Percentiles rank a stretch among this genome's conserved stretches.
phyloP scores from a whole-genome alignment of 768 basidiomycete genomes.

The Suillus americanus region DNA sequence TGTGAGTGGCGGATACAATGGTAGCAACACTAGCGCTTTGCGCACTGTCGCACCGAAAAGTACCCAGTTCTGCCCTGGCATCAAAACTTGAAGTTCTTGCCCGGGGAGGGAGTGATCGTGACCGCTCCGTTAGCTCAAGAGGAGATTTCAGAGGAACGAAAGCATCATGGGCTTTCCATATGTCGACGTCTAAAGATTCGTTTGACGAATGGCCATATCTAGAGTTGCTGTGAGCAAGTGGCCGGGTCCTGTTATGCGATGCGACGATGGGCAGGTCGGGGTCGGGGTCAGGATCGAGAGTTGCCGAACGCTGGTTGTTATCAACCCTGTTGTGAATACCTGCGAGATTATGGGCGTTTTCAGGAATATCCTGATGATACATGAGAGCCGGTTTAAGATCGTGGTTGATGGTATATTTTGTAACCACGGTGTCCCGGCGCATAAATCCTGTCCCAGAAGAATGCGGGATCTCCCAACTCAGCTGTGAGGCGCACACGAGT shows the following conservation, averaged over 20 bases:
- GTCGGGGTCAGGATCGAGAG: background rate
- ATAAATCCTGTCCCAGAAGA: background rate
- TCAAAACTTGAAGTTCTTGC: background rate
- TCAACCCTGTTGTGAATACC: background rate
- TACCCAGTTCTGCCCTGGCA: background rate
- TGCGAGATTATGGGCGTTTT: background rate
- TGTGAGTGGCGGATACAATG: background rate
- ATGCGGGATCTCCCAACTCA: constrained; percentile 23
- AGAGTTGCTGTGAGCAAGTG: background rate
- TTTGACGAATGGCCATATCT: background rate
- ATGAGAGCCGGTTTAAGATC: background rate
- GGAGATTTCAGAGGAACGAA: background rate
- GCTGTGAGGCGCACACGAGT: constrained; percentile 27
- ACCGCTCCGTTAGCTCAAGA: background rate
- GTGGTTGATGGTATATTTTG: background rate
- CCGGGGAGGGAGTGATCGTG: background rate
- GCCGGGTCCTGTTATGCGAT: background rate
- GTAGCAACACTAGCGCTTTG: background rate
- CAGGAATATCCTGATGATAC: background rate
- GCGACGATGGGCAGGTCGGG: background rate
- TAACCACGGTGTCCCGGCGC: background rate
- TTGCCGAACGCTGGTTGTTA: background rate
- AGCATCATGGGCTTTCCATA: background rate
- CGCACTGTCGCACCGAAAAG: background rate
- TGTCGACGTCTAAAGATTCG: background rate